Percentiles rank a stretch among this genome's conserved stretches.
Conservation (phyloP, 139 green algal species). For the Tetraselmis chui region DNA sequence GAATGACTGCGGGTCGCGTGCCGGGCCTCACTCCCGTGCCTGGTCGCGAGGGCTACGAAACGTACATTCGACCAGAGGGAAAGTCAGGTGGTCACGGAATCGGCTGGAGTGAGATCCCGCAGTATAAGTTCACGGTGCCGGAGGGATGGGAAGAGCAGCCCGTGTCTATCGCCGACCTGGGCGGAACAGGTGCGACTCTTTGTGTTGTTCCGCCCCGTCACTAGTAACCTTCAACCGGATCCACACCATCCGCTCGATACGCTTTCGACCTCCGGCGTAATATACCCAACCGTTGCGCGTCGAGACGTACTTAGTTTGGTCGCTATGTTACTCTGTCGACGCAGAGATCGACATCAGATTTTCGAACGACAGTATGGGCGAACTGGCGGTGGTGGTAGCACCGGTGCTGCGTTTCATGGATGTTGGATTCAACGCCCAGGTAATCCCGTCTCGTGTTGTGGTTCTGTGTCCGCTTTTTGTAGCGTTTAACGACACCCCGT, state of each 20-base stretch:
- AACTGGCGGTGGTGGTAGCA: constrained; percentile 77
- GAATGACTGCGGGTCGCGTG: not conserved
- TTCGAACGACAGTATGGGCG: constrained; percentile 52
- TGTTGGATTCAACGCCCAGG: constrained; percentile 34
- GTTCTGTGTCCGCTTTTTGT: too few species aligned
- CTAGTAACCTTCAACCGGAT: too few species aligned
- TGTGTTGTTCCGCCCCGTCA: too few species aligned
- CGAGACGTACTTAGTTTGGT: too few species aligned
- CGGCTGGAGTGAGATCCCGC: constrained; percentile 86
- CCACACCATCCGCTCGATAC: too few species aligned
- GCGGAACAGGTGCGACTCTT: constrained; percentile 61
- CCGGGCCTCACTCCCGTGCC: constrained; percentile 28
- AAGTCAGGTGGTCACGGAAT: constrained; percentile 83
- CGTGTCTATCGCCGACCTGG: constrained; percentile 93
- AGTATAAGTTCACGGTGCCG: constrained; percentile 77
- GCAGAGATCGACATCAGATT: constrained; percentile 85
- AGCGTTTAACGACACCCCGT: too few species aligned
- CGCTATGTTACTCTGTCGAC: too few species aligned
- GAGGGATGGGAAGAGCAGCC: constrained; percentile 75
- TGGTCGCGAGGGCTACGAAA: constrained; percentile 57
- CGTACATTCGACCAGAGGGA: constrained; percentile 73
- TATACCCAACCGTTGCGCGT: too few species aligned
- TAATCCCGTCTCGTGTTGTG: too few species aligned
- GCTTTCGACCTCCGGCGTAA: too few species aligned
- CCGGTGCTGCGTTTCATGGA: constrained; percentile 81